These are phyloP conservation scores for Melanopsichium pennsylvanicum DNA, from an alignment of 1,284 basidiomycete genomes.

Conservation along the genomic window DNA sequence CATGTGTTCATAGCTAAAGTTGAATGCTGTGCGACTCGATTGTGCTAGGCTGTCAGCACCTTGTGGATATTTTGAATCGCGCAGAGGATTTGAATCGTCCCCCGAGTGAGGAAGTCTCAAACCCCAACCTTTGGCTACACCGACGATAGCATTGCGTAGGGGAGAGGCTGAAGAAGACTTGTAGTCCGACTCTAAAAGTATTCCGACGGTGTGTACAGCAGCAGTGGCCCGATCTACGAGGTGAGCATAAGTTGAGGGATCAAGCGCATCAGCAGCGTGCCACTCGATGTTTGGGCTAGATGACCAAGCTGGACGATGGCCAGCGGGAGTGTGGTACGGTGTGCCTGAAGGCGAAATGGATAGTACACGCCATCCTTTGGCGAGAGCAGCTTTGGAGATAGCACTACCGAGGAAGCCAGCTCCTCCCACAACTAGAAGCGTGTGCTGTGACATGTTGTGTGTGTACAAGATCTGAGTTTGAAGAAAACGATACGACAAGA, in stretches of 20 bases:
- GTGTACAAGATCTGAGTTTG: no score
- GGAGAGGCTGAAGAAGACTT: constrained; percentile 69
- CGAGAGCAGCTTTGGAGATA: constrained; percentile 83
- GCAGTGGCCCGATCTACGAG: constrained; percentile 76
- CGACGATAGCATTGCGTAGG: constrained; percentile 40
- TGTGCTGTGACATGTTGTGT: constrained; percentile 21
- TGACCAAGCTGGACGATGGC: constrained; percentile 87
- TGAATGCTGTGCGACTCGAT: background rate
- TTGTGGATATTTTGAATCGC: constrained; percentile 30
- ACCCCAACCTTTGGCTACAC: constrained; percentile 59
- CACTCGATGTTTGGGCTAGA: constrained; percentile 62
- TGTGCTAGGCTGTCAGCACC: background rate
- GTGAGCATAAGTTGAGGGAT: constrained; percentile 77
- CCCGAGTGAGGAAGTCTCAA: constrained; percentile 63
- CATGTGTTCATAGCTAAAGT: constrained; percentile 75
- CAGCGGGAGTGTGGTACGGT: constrained; percentile 85
- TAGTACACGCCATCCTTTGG: constrained; percentile 83
- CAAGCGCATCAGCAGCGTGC: constrained; percentile 71
- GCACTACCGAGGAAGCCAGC: constrained; percentile 96
- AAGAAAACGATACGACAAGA: no score
- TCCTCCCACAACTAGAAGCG: constrained; percentile 78
- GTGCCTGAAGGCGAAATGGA: constrained; percentile 88
- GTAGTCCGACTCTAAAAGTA: constrained; percentile 83
- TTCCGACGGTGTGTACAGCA: constrained; percentile 94
- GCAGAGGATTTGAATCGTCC: constrained; percentile 61